phyloP scores from a whole-genome alignment of 176 grass and related monocot species.

The Thinopyrum elongatum region DNA sequence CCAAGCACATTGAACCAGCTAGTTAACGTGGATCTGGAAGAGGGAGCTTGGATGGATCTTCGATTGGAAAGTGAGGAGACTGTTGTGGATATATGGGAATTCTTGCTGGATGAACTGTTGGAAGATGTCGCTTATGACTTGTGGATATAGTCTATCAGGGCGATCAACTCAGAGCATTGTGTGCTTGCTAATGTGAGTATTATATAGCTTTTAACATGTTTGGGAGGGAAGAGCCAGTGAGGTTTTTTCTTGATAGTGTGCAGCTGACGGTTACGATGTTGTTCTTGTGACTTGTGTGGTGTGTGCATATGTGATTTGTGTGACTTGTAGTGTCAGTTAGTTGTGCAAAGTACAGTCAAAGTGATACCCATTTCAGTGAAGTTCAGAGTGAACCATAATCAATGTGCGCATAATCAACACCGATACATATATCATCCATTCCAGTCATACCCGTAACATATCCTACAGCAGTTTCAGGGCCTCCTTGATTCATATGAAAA shows the following conservation, averaged over 20 bases:
- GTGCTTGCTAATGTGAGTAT: constrained; percentile 10
- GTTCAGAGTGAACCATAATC: not conserved
- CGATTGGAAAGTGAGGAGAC: constrained; percentile 21
- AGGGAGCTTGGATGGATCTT: constrained; percentile 49
- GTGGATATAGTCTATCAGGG: constrained; percentile 19
- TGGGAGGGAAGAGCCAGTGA: not conserved
- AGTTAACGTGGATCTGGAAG: constrained; percentile 34
- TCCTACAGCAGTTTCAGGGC: too few species aligned
- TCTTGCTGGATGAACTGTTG: constrained; percentile 47
- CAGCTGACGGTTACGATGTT: not conserved
- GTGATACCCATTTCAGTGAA: not conserved
- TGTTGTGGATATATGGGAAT: constrained; percentile 33
- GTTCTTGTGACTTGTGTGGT: not conserved
- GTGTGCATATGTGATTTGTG: constrained; percentile 1
- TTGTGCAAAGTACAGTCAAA: not conserved
- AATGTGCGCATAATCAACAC: not conserved
- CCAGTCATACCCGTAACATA: too few species aligned
- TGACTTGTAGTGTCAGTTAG: not conserved
- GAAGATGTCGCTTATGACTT: constrained; percentile 43
- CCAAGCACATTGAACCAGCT: constrained; percentile 48
- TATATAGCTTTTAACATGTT: constrained; percentile 13
- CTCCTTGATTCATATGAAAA: too few species aligned
- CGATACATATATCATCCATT: too few species aligned
- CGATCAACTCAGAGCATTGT: not conserved
- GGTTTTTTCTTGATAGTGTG: not conserved